Evolutionary conservation across 2,329 filamentous ascomycete species (phyloP), one percentile per base, ranked within the genome.

Genomic region (Thermothelomyces thermophilus): DNA sequence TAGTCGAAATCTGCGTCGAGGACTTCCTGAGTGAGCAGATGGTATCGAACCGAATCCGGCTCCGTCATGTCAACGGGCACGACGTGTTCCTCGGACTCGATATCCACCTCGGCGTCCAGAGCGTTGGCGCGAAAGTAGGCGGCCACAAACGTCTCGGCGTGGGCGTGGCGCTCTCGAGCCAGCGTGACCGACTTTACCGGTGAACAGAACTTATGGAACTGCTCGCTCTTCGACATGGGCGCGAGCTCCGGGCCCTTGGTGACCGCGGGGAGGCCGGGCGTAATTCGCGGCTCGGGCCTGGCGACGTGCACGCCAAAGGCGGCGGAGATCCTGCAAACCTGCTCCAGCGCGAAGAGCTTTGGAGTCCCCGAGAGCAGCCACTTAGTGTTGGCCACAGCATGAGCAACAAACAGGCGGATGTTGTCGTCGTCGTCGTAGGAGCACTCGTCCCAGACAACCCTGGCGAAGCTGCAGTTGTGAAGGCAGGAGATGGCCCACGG

Each of bases 101-200:
- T 31, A 2, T 45, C 26, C 6, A 47, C 39, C 2, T 56, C 40
- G 6, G 53, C 45, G 22, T 66, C 60, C 6, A 68, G 57, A 1
- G 57, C 53, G 50, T 71, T 83, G 13, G 65, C 61, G 4, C 80
- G 70, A 46, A 75, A 74, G 60, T 81, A 83, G 45, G 76, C 72
- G 62, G 80, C 79, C 53, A 84, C 66, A 24, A 84, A 67, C 11
- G 70, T 68, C 57, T 82, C 75, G 35, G 74, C 68, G 20, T 69
- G 66, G 6, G 56, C 35, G 24, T 71, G 66, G 1, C 71, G 61
- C 11, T 70, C 64, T 1, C 53, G 40, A 1, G 68, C 64, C 26
- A 66, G 61, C 9, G 62, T 53, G 9, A 65, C 62, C 1, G 70
- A 68, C 26, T 64, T 63, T 3, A 68, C 26, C 5, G 37, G 47